Conservation (phyloP, 2,329 filamentous ascomycete species). For the Pestalotiopsis sp. region DNA sequence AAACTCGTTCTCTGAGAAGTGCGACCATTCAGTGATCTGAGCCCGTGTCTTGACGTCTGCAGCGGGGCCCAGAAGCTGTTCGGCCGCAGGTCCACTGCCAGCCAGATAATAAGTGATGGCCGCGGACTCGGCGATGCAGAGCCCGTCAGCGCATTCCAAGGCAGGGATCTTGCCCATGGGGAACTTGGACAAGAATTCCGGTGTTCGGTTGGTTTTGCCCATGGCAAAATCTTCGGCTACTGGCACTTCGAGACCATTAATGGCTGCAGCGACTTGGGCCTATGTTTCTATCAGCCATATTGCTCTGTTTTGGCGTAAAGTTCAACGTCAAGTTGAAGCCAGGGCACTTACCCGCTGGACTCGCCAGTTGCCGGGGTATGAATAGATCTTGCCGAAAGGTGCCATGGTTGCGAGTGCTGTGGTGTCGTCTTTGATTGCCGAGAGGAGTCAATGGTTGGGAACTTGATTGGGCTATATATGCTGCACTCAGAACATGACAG, state of each 20-base stretch:
- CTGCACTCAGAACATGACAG: background rate
- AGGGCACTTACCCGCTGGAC: slow-evolving; percentile 34
- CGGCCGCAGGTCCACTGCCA: slow-evolving; percentile 43
- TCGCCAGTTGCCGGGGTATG: slow-evolving; percentile 39
- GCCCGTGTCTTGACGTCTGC: slow-evolving; percentile 41
- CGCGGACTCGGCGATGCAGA: slow-evolving; percentile 45
- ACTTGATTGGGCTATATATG: background rate
- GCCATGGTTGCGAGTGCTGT: slow-evolving; percentile 33
- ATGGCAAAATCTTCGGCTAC: slow-evolving; percentile 40
- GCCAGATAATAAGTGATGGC: slow-evolving; percentile 52
- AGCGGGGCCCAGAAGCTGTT: slow-evolving; percentile 44
- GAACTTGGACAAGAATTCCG: slow-evolving; percentile 52
- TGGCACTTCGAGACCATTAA: slow-evolving; percentile 42
- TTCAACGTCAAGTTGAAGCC: background rate
- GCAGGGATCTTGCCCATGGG: slow-evolving; percentile 54
- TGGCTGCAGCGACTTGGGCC: slow-evolving; percentile 35
- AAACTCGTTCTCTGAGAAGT: slow-evolving; percentile 41
- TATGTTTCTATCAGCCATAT: slow-evolving; percentile 17
- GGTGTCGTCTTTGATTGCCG: background rate
- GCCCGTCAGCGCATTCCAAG: slow-evolving; percentile 49
- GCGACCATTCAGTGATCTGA: slow-evolving; percentile 47
- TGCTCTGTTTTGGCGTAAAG: background rate
- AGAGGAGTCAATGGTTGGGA: background rate
- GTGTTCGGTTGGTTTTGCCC: slow-evolving; percentile 42
- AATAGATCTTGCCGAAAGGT: slow-evolving; percentile 41